These are phyloP conservation scores for Prunus salicina DNA, from an alignment of 306 rosid species.

Conservation along the genomic window DNA sequence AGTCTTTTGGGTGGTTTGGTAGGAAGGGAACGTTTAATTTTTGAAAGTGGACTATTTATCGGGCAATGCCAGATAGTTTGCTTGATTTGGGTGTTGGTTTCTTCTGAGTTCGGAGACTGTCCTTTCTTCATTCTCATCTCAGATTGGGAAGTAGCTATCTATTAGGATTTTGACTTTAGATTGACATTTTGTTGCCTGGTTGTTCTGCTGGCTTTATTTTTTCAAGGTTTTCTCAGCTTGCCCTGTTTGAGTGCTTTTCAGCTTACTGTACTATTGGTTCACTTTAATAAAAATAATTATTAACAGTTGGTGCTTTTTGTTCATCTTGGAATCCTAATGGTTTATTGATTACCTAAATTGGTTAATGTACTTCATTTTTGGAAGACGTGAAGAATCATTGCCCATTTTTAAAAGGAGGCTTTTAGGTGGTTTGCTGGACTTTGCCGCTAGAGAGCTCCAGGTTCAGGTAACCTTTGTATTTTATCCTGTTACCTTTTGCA, in stretches of 20 bases:
- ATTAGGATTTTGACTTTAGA: not conserved
- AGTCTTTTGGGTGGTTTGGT: no score
- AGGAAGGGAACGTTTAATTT: no score
- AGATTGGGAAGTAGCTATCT: not conserved
- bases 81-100: no score
- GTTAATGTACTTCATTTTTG: constrained; percentile 36
- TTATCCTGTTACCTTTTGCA: not conserved
- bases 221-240: no score
- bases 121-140: not conserved
- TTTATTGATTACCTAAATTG: constrained; percentile 22
- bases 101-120: not conserved
- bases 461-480: constrained; percentile 63
- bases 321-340: constrained; percentile 1
- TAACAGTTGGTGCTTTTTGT: constrained; percentile 12
- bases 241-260: no score
- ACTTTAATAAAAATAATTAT: not conserved
- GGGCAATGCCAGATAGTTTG: no score
- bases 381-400: constrained; percentile 88
- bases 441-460: constrained; percentile 82
- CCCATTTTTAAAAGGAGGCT: constrained; percentile 95
- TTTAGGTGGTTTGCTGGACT: constrained; percentile 81
- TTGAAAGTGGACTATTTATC: not conserved
- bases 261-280: no score
- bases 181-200: not conserved
- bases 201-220: not conserved